phyloP scores from a whole-genome alignment of 2,329 filamentous ascomycete genomes.

The Elsinoe arachidis region DNA sequence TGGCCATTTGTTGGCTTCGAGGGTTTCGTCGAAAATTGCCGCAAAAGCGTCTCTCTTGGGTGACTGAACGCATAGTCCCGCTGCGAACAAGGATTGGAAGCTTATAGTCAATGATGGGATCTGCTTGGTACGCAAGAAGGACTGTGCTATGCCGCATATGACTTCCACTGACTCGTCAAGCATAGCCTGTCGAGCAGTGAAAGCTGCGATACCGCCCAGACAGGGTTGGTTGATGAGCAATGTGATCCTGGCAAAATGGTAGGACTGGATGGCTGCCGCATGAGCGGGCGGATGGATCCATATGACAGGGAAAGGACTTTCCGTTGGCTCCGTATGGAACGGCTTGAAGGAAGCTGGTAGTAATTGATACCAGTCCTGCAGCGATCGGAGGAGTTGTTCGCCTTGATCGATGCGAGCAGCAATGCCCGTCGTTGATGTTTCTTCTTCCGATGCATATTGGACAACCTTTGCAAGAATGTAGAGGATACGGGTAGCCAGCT shows the following conservation, averaged over 20 bases:
- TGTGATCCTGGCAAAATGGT: conserved; percentile 46
- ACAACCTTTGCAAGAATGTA: conserved; percentile 50
- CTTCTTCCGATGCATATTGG: conserved; percentile 46
- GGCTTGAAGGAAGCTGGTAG: conserved; percentile 39
- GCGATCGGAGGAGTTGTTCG: conserved; percentile 38
- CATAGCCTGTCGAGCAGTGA: conserved; percentile 36
- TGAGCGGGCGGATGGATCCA: conserved; percentile 44
- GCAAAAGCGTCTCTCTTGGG: neutral
- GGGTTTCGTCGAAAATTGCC: neutral
- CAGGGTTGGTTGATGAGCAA: conserved; percentile 46
- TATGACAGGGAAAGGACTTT: conserved; percentile 36
- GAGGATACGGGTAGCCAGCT: conserved; percentile 45
- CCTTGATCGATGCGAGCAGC: conserved; percentile 32
- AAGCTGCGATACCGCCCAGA: conserved; percentile 42
- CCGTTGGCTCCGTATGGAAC: conserved; percentile 26
- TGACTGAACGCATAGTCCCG: neutral
- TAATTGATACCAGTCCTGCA: conserved; percentile 43
- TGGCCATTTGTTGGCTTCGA: neutral
- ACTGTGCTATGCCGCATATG: conserved; percentile 41
- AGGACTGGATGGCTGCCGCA: conserved; percentile 43
- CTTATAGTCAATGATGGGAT: neutral
- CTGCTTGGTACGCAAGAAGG: neutral
- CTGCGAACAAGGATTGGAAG: neutral
- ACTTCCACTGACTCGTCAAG: conserved; percentile 40
- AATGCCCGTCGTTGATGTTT: conserved; percentile 32